These are phyloP conservation scores for Spizellomyces sp. DNA, from an alignment of 192 early-diverging fungal genomes.

Conservation along the genomic window DNA sequence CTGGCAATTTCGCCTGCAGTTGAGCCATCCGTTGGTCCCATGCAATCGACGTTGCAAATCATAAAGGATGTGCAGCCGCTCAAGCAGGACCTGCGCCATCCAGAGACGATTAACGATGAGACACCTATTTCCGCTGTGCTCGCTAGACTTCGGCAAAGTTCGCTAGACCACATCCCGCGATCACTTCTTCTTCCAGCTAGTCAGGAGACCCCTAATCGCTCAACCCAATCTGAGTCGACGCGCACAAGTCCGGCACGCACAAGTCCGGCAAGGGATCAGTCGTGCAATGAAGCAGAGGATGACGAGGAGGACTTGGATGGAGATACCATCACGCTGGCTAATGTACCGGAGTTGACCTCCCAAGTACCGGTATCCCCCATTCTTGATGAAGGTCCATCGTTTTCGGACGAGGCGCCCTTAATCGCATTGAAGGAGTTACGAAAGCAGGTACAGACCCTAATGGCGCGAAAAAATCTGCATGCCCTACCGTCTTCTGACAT, in stretches of 20 bases:
- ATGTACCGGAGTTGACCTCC: background rate
- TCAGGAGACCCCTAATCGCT: background rate
- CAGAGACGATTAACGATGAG: background rate
- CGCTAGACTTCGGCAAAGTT: conserved; percentile 10
- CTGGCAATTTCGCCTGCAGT: too few species aligned
- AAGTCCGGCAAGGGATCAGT: too few species aligned
- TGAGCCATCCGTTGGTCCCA: too few species aligned
- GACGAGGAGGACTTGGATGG: background rate
- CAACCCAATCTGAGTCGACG: too few species aligned
- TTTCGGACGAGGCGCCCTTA: conserved; percentile 15
- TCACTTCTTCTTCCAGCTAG: background rate
- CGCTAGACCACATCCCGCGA: conserved; percentile 7
- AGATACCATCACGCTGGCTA: background rate
- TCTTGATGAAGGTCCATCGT: conserved; percentile 11
- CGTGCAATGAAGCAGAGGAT: background rate
- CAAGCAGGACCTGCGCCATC: too few species aligned
- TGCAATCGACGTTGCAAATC: too few species aligned
- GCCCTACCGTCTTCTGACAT: too few species aligned
- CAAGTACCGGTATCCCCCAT: background rate
- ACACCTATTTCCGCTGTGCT: conserved; percentile 16
- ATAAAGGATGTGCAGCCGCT: too few species aligned
- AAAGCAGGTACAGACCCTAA: conserved; percentile 12
- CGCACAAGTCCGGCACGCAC: too few species aligned
- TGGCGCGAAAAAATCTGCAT: background rate
- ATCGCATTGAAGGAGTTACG: conserved; percentile 10